A percentile compares a stretch with the other conserved stretches of the same genome.
Evolutionary conservation across 2,329 filamentous ascomycete genomes (phyloP).

Genomic region (Ampelomyces quisqualis): DNA sequence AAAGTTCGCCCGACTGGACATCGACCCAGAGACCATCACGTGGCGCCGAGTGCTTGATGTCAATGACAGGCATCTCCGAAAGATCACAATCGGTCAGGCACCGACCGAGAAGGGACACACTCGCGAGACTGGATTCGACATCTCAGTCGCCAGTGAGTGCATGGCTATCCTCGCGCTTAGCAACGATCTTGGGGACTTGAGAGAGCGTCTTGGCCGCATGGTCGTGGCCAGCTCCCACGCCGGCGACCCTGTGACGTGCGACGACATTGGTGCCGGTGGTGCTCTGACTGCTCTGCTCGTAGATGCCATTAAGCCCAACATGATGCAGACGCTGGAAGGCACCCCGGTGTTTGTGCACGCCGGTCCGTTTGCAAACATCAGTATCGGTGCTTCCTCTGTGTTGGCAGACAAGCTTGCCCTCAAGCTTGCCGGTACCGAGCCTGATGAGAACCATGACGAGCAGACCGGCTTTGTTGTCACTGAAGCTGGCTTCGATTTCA

Average conservation of each 20-base stretch:
- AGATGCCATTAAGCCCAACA: constrained; percentile 97
- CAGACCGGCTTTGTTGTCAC: constrained; percentile 94
- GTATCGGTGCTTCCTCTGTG: constrained; percentile 93
- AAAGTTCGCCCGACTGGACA: constrained; percentile 90
- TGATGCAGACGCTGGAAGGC: constrained; percentile 97
- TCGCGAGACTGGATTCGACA: constrained; percentile 92
- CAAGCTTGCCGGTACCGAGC: constrained; percentile 92
- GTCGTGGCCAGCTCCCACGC: constrained; percentile 83
- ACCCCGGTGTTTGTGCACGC: constrained; percentile 98
- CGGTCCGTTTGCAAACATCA: constrained; percentile 97
- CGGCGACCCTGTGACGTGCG: constrained; percentile 91
- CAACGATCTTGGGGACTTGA: constrained; percentile 82
- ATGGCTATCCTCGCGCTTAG: constrained; percentile 97
- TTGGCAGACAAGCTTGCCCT: constrained; percentile 92
- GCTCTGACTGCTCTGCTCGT: constrained; percentile 94
- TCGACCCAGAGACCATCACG: constrained; percentile 94
- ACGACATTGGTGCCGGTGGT: constrained; percentile 90
- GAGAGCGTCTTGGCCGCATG: constrained; percentile 91
- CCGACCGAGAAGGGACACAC: constrained; percentile 87
- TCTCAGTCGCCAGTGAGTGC: constrained; percentile 94
- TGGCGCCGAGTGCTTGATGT: constrained; percentile 96
- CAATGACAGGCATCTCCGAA: constrained; percentile 90
- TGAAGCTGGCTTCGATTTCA: constrained; percentile 98
- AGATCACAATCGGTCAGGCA: constrained; percentile 84
- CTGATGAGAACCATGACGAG: constrained; percentile 77